Percentiles rank a stretch among this genome's conserved stretches.
These are phyloP conservation scores for Pouteria glomerata DNA, from an alignment of 148 eudicot genomes.

Conservation along the genomic window DNA sequence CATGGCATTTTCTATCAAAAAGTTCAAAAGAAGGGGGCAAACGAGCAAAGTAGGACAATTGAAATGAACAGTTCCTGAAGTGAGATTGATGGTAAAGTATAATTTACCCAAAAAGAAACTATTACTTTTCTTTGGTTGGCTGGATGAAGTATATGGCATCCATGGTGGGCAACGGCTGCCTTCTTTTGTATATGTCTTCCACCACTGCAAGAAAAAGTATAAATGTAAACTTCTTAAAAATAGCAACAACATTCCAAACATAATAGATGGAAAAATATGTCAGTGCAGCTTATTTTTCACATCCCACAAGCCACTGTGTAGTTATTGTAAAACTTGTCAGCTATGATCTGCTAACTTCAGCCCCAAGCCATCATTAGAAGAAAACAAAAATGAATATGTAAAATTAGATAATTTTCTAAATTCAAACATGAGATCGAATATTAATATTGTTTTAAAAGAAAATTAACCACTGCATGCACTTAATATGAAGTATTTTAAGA, in stretches of 20 bases:
- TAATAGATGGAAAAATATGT: neutral
- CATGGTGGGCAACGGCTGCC: conserved; percentile 89
- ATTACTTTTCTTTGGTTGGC: conserved; percentile 88
- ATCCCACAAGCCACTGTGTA: neutral
- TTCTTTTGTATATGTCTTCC: conserved; percentile 86
- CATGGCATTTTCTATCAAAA: no score
- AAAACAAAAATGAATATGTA: neutral
- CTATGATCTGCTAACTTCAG: neutral
- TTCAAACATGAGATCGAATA: neutral
- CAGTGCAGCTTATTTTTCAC: neutral
- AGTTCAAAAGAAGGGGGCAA: no score
- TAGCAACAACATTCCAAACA: neutral
- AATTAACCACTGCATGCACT: no score
- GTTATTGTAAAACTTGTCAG: neutral
- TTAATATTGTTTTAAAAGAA: no score
- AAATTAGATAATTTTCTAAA: neutral
- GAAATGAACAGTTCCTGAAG: no score
- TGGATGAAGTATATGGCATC: conserved; percentile 91
- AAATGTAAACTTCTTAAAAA: neutral
- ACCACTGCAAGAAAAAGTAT: conserved; percentile 60
- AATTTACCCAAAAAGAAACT: neutral
- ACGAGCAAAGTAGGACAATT: no score
- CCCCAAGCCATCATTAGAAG: neutral
- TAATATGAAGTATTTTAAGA: no score
- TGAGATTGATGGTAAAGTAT: no score